A percentile compares a stretch with the other conserved stretches of the same genome.
Evolutionary conservation across 2,329 filamentous ascomycete genomes (phyloP).

Genomic region (Fusarium kyushuense): DNA sequence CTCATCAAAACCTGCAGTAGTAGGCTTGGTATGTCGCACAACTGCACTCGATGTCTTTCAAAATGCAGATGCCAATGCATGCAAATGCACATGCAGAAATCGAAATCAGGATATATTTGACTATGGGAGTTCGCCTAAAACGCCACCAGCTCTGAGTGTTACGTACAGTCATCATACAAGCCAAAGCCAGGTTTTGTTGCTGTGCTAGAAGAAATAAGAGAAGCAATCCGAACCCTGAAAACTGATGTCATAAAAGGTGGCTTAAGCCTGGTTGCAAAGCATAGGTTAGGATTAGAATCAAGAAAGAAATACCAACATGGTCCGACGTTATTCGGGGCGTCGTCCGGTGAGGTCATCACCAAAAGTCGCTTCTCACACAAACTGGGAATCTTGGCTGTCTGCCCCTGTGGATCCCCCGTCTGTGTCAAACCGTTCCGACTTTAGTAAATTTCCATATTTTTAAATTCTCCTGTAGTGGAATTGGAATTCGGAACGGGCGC

Average conservation of each 20-base stretch:
- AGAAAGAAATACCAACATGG: neutral
- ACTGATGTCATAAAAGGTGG: slow-evolving; percentile 15
- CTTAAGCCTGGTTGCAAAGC: slow-evolving; percentile 12
- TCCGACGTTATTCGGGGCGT: slow-evolving; percentile 26
- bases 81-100: neutral
- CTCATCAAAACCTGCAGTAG: slow-evolving; percentile 30
- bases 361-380: neutral
- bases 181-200: neutral
- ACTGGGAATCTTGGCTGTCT: neutral
- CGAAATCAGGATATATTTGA: neutral
- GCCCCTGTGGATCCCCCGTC: slow-evolving; percentile 6
- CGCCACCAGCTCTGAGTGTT: neutral
- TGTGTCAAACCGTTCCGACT: neutral
- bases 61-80: neutral
- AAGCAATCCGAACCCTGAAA: neutral
- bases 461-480: slow-evolving; percentile 16
- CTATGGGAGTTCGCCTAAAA: slow-evolving; percentile 4
- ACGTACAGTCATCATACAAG: neutral
- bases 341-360: slow-evolving; percentile 33
- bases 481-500: slow-evolving; percentile 9
- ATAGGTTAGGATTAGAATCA: neutral
- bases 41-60: neutral
- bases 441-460: slow-evolving; percentile 1
- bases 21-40: neutral
- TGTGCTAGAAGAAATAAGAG: neutral